Percentiles rank a stretch among this genome's conserved stretches.
Conservation (phyloP, 176 grass and related monocot genomes). For the Oryza meyeriana region DNA sequence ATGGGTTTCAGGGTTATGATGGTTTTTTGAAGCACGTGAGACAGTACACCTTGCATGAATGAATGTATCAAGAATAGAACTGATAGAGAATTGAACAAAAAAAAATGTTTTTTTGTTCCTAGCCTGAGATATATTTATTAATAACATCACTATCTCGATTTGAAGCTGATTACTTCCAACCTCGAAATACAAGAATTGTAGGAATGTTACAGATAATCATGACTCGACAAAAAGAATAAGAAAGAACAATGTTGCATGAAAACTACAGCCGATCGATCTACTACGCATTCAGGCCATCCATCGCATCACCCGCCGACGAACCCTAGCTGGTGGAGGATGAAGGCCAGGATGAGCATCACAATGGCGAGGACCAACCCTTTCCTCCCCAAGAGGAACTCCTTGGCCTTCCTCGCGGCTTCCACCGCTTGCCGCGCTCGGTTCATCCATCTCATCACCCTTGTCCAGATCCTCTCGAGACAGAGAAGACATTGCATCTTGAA, state of each 20-base stretch:
- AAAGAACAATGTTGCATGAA: slow-evolving; percentile 2
- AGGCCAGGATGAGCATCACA: slow-evolving; percentile 77
- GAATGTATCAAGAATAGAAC: not conserved
- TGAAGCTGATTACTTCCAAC: not conserved
- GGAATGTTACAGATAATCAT: not conserved
- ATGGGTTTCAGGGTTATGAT: not conserved
- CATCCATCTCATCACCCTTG: slow-evolving; percentile 79
- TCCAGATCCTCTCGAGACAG: slow-evolving; percentile 84
- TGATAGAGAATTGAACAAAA: not conserved
- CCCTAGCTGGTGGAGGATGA: slow-evolving; percentile 71
- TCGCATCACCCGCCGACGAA: slow-evolving; percentile 60
- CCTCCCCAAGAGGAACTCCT: slow-evolving; percentile 78
- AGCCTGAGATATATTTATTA: too few species aligned
- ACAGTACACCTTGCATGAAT: not conserved
- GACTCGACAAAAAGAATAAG: not conserved
- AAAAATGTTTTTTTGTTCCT: too few species aligned
- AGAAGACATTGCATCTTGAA: slow-evolving; percentile 74
- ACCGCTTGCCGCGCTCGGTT: slow-evolving; percentile 65
- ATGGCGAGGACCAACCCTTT: slow-evolving; percentile 77
- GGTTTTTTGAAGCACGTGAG: not conserved
- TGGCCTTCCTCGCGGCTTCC: slow-evolving; percentile 70
- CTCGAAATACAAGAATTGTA: not conserved
- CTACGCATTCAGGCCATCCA: not conserved
- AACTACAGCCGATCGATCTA: not conserved
- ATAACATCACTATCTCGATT: not conserved